Evolutionary conservation across 192 early-diverging fungal genomes (phyloP).

Genomic region (Martensiomyces pterosporus): DNA sequence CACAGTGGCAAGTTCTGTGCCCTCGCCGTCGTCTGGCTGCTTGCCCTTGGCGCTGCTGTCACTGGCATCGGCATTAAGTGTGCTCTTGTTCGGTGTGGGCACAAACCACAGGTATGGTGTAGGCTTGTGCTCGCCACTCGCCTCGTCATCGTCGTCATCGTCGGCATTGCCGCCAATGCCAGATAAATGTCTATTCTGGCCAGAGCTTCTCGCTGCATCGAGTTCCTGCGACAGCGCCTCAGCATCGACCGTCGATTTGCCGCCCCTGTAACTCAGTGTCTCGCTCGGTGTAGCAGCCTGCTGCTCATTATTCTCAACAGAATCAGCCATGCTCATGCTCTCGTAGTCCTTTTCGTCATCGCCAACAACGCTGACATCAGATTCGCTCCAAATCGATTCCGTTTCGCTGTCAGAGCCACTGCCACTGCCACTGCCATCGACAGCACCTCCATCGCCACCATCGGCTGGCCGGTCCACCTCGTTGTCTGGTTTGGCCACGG

Average conservation of each 20-base stretch:
- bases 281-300: not conserved
- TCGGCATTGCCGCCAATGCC: not conserved
- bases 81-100: no score
- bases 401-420: no score
- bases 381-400: slow-evolving; percentile 9
- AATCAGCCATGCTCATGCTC: not conserved
- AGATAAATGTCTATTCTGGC: no score
- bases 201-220: no score
- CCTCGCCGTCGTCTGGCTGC: not conserved
- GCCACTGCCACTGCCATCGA: no score
- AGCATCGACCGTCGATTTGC: slow-evolving; percentile 1
- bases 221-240: slow-evolving; percentile 4
- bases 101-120: slow-evolving; percentile 35
- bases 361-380: slow-evolving; percentile 8
- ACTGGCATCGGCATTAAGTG: not conserved
- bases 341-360: slow-evolving; percentile 3
- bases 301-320: not conserved
- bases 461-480: no score
- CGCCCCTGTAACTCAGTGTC: not conserved
- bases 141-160: not conserved
- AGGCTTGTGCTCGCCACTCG: not conserved
- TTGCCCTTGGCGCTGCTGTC: not conserved
- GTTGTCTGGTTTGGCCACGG: not conserved
- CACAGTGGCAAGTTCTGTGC: not conserved
- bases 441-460: no score